Base-by-base conservation (phyloP, 129 eudicot genomes). In the Flaveria sonorensis region DNA sequence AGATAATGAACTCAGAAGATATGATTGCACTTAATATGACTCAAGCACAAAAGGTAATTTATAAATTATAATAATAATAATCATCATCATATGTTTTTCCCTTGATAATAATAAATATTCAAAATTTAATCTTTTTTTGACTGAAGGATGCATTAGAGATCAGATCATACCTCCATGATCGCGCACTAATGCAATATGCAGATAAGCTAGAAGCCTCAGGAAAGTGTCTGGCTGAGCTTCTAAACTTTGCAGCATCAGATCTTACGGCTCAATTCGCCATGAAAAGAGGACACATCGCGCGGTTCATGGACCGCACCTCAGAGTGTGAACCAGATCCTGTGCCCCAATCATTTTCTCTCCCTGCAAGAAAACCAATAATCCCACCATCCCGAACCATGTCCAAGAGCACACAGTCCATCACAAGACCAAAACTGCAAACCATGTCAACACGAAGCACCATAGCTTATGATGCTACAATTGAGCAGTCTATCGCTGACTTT, bases 131-230 rank as follows among this genome's bases (percentile, higher is more conserved):
- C 5, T 70, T n/a, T 77, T 46, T 52, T 47, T 30, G 70, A 32
- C 18, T 75, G 70, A 65, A 91, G 97, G 97, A 88, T 79, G 94
- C 94, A 71, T 84, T 88, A 70, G 92, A 87, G 84, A 87, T 91
- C 77, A 91, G 97, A 81, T 85, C 97, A 60, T 91, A 91, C 85
- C 92, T 91, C 73, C 97, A 91, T 43, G 94, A 91, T 55, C 97
- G 92, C n/a, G 71, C 87, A 3, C 76, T 91, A 57, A 88, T 88
- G 90, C 89, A 85, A 64, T 91, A 91, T 24, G 94, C 86, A 11
- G 92, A 91, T 76, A 89, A 77, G 81, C 87, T 91, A 39, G 97
- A 91, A 78, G 90, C 83, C 36, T 83, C 97, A 0, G 83, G 87
- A 51, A 91, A 91, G 53, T 76, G 88, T 60, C 86, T 91, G 23